Base-by-base conservation (phyloP, 2,329 filamentous ascomycete species). In the Neophaeococcomyces aloes region DNA sequence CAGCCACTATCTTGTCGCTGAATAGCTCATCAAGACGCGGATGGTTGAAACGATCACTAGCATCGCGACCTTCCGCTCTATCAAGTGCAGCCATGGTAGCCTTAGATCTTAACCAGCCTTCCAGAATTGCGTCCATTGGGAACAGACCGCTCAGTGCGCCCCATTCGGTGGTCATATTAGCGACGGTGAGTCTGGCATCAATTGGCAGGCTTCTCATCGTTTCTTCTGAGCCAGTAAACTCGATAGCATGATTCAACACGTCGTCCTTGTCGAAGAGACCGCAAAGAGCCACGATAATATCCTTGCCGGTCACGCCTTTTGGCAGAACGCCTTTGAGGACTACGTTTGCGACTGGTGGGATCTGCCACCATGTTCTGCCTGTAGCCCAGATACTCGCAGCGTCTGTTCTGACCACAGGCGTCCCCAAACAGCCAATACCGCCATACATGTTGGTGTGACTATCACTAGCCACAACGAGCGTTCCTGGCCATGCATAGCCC, bases 281-380 rank as follows among this genome's bases (percentile, higher is more conserved):
- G 54, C 86, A 93, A 1, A 96, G 72, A 0, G 86, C 85, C 19
- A 95, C 76, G 52, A 96, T 96, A 10, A 94, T 83, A 61, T 96
- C 91, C 64, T 98, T 96, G 23, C 87, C 89, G 0, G 83, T 86
- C 1, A 94, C 87, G 8, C 88, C 88, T 1, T 69, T 66, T 0
- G 86, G 88, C 5, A 94, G 67, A 0, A 76, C 63, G 5, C 87
- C 88, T 0, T 74, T 84, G 8, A 96, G 71, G 0, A 76, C 88
- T 18, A 95, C 76, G 63, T 83, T 81, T 1, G 83, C 85, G 21
- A 94, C 76, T 0, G 86, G 86, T 0, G 89, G 89, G 18, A 91
- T 75, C 65, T 93, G 84, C 78, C 79, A 94, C 87, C 87, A 95
- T 0, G 83, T 94, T 52, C 73, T 69, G 3, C 79, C 78, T 0